phyloP scores from a whole-genome alignment of 2,329 filamentous ascomycete genomes.

The Nemania diffusa region DNA sequence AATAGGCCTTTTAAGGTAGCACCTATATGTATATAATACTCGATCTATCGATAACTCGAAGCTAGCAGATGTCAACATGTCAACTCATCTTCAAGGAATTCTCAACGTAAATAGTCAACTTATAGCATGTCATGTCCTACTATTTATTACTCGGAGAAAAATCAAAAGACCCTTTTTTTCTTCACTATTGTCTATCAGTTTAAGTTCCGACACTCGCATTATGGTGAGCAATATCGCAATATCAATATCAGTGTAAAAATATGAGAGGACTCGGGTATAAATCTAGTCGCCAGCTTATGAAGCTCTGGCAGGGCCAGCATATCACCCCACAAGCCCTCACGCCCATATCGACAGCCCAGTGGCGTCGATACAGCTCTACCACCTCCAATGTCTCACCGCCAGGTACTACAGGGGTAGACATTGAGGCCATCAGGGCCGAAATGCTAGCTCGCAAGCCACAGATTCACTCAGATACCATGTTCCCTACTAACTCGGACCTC shows the following conservation, averaged over 20 bases:
- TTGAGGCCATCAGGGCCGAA: slow-evolving; percentile 40
- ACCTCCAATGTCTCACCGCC: background rate
- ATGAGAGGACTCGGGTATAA: slow-evolving; percentile 28
- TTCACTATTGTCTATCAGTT: background rate
- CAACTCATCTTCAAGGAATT: background rate
- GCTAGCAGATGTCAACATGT: background rate
- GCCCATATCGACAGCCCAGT: background rate
- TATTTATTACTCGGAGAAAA: background rate
- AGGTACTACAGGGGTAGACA: slow-evolving; percentile 23
- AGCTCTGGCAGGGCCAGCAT: slow-evolving; percentile 1
- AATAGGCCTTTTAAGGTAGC: too few species aligned
- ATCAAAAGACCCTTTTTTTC: background rate
- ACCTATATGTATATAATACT: too few species aligned
- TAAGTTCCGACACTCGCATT: background rate
- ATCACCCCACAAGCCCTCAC: background rate
- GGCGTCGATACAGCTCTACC: slow-evolving; percentile 15
- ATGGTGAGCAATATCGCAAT: slow-evolving; percentile 13
- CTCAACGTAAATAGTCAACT: background rate
- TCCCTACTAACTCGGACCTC: slow-evolving; percentile 71
- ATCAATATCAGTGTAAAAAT: slow-evolving; percentile 10
- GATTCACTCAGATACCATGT: slow-evolving; percentile 51
- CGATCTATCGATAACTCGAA: background rate
- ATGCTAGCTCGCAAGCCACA: slow-evolving; percentile 44
- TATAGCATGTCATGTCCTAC: background rate
- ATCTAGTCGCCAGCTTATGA: slow-evolving; percentile 16